Conservation (phyloP, 2,329 filamentous ascomycete species). For the Coniella vitis region DNA sequence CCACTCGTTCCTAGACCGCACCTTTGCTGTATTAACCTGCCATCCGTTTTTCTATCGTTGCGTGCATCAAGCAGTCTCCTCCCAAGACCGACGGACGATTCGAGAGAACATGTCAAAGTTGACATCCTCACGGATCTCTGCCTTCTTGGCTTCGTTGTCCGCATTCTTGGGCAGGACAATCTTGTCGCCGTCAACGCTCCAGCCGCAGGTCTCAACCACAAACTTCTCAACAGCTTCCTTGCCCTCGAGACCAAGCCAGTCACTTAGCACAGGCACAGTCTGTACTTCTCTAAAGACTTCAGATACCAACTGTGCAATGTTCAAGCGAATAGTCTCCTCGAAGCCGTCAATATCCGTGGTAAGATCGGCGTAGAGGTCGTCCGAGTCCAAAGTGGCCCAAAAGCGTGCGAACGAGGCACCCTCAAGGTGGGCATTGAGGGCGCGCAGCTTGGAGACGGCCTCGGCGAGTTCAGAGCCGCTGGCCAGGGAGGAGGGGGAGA, state of each 20-base stretch:
- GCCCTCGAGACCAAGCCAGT: constrained; percentile 65
- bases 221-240: constrained; percentile 68
- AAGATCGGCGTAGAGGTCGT: constrained; percentile 92
- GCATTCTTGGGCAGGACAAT: constrained; percentile 85
- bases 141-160: constrained; percentile 95
- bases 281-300: constrained; percentile 71
- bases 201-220: constrained; percentile 77
- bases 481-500: constrained; percentile 73
- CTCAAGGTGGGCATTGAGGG: constrained; percentile 80
- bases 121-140: constrained; percentile 91
- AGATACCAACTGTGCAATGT: constrained; percentile 82
- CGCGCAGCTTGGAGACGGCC: constrained; percentile 80
- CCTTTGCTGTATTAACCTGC: neutral
- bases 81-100: constrained; percentile 77
- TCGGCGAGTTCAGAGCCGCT: constrained; percentile 70
- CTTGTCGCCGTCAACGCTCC: constrained; percentile 63
- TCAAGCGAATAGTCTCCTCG: constrained; percentile 85
- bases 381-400: constrained; percentile 87
- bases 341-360: constrained; percentile 92
- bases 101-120: constrained; percentile 80
- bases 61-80: constrained; percentile 58
- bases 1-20: neutral
- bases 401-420: constrained; percentile 85
- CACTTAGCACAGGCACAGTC: constrained; percentile 55
- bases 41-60: too few relatives aligned